These are phyloP conservation scores for Paramarasmius palmivorus DNA, from an alignment of 1,284 basidiomycete genomes.

Conservation along the genomic window DNA sequence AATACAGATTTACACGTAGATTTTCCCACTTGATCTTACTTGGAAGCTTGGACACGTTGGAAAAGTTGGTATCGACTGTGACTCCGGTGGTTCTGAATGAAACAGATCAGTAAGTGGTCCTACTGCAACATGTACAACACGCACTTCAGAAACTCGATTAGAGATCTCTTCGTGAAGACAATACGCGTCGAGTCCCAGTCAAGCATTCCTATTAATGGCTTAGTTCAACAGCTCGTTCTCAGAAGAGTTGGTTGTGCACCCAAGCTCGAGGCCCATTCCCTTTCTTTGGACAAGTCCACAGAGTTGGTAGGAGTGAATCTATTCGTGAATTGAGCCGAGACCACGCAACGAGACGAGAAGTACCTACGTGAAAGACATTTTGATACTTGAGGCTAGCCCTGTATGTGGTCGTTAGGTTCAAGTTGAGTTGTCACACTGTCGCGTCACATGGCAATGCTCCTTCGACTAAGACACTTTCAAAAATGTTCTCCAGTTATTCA, in stretches of 20 bases:
- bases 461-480: background rate
- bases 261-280: conserved; percentile 65
- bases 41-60: conserved; percentile 69
- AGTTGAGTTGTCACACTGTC: too few species aligned
- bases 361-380: conserved; percentile 16
- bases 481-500: conserved; percentile 1
- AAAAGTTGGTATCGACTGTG: conserved; percentile 72
- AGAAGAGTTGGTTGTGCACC: conserved; percentile 35
- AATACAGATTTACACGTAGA: background rate
- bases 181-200: conserved; percentile 75
- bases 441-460: background rate
- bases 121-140: conserved; percentile 17
- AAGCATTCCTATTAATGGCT: conserved; percentile 53
- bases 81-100: conserved; percentile 58
- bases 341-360: background rate
- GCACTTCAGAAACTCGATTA: conserved; percentile 75
- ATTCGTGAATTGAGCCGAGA: background rate
- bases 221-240: background rate
- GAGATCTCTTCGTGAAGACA: conserved; percentile 70
- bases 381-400: conserved; percentile 4
- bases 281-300: conserved; percentile 63
- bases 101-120: conserved; percentile 19
- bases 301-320: conserved; percentile 61
- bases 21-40: conserved; percentile 39
- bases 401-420: too few species aligned